Evolutionary conservation across 768 basidiomycete species (phyloP).

Genomic region (Tulasnella sp.): DNA sequence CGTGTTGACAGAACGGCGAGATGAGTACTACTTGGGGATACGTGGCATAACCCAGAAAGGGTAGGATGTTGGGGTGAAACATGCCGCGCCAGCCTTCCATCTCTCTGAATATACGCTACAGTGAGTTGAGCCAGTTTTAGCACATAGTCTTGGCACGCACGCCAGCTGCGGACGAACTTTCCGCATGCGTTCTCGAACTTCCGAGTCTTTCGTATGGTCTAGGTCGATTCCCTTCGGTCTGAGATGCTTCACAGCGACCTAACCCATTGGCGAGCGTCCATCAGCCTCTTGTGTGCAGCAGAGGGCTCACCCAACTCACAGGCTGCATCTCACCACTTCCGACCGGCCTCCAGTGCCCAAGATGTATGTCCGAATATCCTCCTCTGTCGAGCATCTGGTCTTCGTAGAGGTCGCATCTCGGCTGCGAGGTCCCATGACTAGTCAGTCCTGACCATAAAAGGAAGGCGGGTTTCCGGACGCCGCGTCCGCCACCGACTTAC

Average conservation of each 20-base stretch:
- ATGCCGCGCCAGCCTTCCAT: constrained; percentile 17
- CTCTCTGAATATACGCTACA: constrained; percentile 21
- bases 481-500: neutral
- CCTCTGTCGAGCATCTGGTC: constrained; percentile 2
- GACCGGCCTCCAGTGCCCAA: neutral
- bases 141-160: neutral
- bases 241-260: constrained; percentile 33
- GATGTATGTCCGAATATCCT: neutral
- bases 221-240: constrained; percentile 22
- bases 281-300: neutral
- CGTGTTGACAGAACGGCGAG: constrained; percentile 28
- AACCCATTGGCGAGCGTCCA: neutral
- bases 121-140: neutral
- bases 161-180: constrained; percentile 1
- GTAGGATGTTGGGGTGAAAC: constrained; percentile 24
- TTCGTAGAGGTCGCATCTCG: constrained; percentile 18
- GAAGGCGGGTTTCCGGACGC: neutral
- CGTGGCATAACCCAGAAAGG: constrained; percentile 20
- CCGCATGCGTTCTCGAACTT: constrained; percentile 15
- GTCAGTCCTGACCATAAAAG: neutral
- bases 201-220: neutral
- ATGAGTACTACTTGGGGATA: constrained; percentile 1
- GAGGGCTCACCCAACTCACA: neutral
- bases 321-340: neutral
- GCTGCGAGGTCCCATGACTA: neutral